Evolutionary conservation across 352 stramenopile genomes (phyloP).

Genomic region (Phytopythium delawarense): DNA sequence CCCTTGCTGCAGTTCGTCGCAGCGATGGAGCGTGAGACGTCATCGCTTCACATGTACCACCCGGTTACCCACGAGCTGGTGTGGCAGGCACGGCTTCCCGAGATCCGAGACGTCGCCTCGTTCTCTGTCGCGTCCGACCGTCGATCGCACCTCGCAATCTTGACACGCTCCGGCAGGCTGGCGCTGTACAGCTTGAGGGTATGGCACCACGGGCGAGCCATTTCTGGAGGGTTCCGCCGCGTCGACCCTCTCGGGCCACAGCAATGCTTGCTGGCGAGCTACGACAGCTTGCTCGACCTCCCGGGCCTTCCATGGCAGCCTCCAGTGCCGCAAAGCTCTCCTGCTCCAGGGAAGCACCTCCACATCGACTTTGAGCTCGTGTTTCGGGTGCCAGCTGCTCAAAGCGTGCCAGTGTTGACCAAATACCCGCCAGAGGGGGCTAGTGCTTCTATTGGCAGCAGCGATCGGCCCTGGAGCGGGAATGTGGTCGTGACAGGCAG

Average conservation of each 20-base stretch:
- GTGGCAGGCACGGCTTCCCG: constrained; percentile 21
- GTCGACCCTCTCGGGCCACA: constrained; percentile 13
- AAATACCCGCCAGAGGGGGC: background rate
- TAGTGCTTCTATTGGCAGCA: background rate
- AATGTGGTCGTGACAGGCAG: constrained; percentile 17
- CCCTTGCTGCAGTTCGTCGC: constrained; percentile 22
- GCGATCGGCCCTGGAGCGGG: constrained; percentile 5
- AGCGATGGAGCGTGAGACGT: constrained; percentile 19
- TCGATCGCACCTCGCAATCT: constrained; percentile 15
- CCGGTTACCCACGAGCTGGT: constrained; percentile 18
- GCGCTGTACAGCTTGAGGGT: constrained; percentile 25
- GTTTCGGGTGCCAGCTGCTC: constrained; percentile 8
- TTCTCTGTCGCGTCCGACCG: constrained; percentile 21
- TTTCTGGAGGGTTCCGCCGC: constrained; percentile 19
- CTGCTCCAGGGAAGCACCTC: constrained; percentile 21
- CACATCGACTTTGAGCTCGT: constrained; percentile 28
- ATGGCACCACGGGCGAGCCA: constrained; percentile 20
- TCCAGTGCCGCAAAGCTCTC: constrained; percentile 5
- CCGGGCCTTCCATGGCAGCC: constrained; percentile 5
- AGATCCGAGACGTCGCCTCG: constrained; percentile 13
- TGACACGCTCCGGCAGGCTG: constrained; percentile 18
- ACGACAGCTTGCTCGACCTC: background rate
- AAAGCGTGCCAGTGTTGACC: background rate
- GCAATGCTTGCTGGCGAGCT: constrained; percentile 9
- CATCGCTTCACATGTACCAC: constrained; percentile 19